These are phyloP conservation scores for Xylaria grammica DNA, from an alignment of 495 filamentous ascomycete species.

Conservation along the genomic window DNA sequence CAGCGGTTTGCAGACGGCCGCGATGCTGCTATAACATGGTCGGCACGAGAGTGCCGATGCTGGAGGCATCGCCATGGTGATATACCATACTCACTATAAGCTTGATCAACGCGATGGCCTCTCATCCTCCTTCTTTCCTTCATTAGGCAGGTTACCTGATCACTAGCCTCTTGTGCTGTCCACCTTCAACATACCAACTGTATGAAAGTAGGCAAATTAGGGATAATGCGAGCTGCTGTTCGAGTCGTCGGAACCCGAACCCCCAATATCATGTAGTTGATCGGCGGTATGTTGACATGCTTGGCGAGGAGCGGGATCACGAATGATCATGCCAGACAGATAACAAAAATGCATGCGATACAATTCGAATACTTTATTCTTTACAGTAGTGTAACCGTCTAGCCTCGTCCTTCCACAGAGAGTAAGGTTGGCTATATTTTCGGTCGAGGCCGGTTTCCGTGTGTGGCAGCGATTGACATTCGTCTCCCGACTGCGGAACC, in stretches of 20 bases:
- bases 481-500: background rate
- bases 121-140: background rate
- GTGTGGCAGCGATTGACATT: constrained; percentile 8
- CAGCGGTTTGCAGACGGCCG: too few species aligned
- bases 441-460: constrained; percentile 9
- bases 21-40: too few species aligned
- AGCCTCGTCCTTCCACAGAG: constrained; percentile 19
- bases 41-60: background rate
- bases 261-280: background rate
- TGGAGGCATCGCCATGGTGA: background rate
- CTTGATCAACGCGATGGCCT: background rate
- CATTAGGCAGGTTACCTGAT: constrained; percentile 10
- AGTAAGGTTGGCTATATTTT: constrained; percentile 11
- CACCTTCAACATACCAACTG: background rate
- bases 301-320: background rate
- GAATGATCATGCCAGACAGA: background rate
- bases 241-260: background rate
- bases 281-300: background rate
- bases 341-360: background rate
- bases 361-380: background rate
- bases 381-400: background rate
- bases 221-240: background rate
- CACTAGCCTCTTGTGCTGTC: background rate
- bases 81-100: background rate
- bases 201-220: background rate